Evolutionary conservation across 371 early-diverging fungal species (phyloP).

Genomic region (Circinella umbellata): DNA sequence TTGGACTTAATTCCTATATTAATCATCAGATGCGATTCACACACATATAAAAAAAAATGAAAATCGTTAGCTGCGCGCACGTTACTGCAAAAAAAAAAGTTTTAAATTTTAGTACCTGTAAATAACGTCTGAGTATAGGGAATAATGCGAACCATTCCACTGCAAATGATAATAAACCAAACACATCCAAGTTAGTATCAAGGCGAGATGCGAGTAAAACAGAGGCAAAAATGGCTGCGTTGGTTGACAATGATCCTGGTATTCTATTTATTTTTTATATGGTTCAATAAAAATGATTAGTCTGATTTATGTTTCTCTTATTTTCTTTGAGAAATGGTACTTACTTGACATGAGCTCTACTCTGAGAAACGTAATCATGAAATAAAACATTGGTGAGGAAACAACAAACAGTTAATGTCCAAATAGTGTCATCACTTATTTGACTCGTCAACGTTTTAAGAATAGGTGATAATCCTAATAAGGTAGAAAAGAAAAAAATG

Average conservation of each 20-base stretch:
- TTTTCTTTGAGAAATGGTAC: background rate
- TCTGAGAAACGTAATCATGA: slow-evolving; percentile 82
- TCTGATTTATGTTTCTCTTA: background rate
- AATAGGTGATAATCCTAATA: slow-evolving; percentile 91
- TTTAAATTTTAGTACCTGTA: slow-evolving; percentile 52
- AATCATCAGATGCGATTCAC: background rate
- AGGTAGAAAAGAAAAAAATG: slow-evolving; percentile 74
- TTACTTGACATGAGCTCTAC: slow-evolving; percentile 56
- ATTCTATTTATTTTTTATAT: slow-evolving; percentile 53
- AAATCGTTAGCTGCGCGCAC: background rate
- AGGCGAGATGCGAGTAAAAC: slow-evolving; percentile 93
- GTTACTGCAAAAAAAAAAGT: background rate
- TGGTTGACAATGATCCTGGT: slow-evolving; percentile 92
- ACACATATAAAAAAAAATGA: background rate
- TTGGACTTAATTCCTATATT: slow-evolving; percentile 57
- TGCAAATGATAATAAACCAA: slow-evolving; percentile 87
- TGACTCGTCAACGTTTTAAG: slow-evolving; percentile 91
- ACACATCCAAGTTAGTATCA: slow-evolving; percentile 82
- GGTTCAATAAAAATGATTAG: background rate
- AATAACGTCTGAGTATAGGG: slow-evolving; percentile 84
- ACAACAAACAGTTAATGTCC: slow-evolving; percentile 86
- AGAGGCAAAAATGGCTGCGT: slow-evolving; percentile 95
- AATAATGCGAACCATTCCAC: slow-evolving; percentile 92
- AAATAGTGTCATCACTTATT: slow-evolving; percentile 92
- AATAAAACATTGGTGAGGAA: slow-evolving; percentile 88